These are phyloP conservation scores for Solanum bulbocastanum DNA, from an alignment of 257 asterid species.

Conservation along the genomic window DNA sequence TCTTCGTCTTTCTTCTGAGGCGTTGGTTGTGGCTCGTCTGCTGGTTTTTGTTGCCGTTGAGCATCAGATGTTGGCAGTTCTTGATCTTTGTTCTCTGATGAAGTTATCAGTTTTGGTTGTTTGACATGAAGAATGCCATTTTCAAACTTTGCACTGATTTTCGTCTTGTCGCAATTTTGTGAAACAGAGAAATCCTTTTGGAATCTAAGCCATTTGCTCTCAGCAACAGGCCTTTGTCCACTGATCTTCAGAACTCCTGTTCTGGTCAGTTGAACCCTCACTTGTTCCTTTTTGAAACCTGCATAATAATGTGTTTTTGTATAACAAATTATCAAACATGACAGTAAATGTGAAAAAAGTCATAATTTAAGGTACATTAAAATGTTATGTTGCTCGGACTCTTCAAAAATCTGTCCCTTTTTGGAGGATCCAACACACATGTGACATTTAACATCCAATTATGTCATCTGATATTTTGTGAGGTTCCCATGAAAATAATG, in stretches of 20 bases:
- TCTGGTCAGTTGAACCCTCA: conserved; percentile 41
- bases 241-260: conserved; percentile 36
- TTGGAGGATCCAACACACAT: not conserved
- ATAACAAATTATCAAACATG: not conserved
- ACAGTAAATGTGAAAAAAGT: not conserved
- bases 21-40: not conserved
- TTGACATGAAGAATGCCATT: conserved; percentile 34
- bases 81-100: conserved; percentile 12
- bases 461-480: not conserved
- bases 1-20: not conserved
- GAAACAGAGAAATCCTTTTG: conserved; percentile 43
- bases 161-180: conserved; percentile 30
- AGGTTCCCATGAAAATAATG: not conserved
- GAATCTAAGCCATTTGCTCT: conserved; percentile 26
- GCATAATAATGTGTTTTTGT: not conserved
- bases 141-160: conserved; percentile 59
- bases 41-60: not conserved
- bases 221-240: conserved; percentile 32
- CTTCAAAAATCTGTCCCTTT: not conserved
- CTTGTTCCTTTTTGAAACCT: conserved; percentile 56
- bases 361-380: not conserved
- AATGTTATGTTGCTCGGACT: not conserved
- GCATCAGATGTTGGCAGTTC: conserved; percentile 9
- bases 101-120: conserved; percentile 42
- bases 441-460: not conserved